Conservation (phyloP, 306 rosid genomes). For the Dryas drummondii region DNA sequence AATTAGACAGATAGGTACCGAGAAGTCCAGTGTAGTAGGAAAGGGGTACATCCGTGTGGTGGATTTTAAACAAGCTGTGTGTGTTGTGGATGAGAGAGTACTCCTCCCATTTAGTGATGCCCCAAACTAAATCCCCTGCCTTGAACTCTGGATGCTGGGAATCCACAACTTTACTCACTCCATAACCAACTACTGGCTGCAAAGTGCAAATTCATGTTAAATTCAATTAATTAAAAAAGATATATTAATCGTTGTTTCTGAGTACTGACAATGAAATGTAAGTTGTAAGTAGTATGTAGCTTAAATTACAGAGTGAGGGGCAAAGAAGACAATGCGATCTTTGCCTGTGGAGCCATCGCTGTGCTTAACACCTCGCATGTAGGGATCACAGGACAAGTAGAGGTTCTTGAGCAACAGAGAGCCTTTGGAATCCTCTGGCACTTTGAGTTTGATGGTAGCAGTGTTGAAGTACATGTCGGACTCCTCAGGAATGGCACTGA, state of each 20-base stretch:
- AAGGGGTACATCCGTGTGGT: too few relatives aligned
- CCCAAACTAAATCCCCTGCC: slow-evolving; percentile 35
- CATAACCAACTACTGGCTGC: slow-evolving; percentile 34
- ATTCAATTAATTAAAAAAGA: too few relatives aligned
- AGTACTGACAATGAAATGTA: too few relatives aligned
- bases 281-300: neutral
- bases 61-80: too few relatives aligned
- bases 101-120: neutral
- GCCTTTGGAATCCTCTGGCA: slow-evolving; percentile 31
- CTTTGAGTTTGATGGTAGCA: slow-evolving; percentile 30
- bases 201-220: too few relatives aligned
- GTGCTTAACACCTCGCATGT: slow-evolving; percentile 41
- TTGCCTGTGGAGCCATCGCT: neutral
- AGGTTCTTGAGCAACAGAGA: slow-evolving; percentile 54
- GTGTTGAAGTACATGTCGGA: slow-evolving; percentile 19
- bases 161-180: slow-evolving; percentile 35
- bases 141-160: slow-evolving; percentile 29
- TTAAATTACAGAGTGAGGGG: slow-evolving; percentile 41
- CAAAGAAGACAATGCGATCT: slow-evolving; percentile 15
- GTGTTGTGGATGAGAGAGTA: too few relatives aligned
- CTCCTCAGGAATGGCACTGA: slow-evolving; percentile 10
- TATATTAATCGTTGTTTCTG: too few relatives aligned
- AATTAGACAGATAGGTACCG: too few relatives aligned
- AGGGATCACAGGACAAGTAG: slow-evolving; percentile 64
- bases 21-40: too few relatives aligned